A percentile compares a stretch with the other conserved stretches of the same genome.
phyloP scores from a whole-genome alignment of 768 basidiomycete species.

The Suillus cothurnatus region DNA sequence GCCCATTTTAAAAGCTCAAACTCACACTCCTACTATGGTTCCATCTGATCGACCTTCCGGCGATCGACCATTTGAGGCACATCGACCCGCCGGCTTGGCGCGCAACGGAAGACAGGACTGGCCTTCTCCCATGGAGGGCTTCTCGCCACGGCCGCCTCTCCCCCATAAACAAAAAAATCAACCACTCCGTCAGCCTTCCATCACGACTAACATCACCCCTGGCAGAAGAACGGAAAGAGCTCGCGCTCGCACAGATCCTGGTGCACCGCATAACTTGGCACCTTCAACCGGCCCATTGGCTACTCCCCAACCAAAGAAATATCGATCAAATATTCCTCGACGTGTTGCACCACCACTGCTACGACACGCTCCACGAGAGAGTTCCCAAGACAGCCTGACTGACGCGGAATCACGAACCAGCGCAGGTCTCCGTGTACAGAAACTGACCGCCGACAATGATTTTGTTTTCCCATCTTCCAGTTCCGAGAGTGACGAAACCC shows the following conservation, averaged over 20 bases:
- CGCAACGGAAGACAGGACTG: neutral
- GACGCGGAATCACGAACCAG: constrained; percentile 28
- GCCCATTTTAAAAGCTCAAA: neutral
- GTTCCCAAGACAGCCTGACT: neutral
- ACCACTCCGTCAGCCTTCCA: constrained; percentile 6
- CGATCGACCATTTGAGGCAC: neutral
- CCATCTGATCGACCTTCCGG: neutral
- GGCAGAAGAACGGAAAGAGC: constrained; percentile 21
- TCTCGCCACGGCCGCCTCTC: neutral
- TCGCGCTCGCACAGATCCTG: constrained; percentile 35
- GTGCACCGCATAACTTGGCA: constrained; percentile 16
- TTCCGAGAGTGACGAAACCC: constrained; percentile 39
- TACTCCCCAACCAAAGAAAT: constrained; percentile 10
- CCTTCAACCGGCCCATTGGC: constrained; percentile 12
- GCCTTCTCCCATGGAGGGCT: neutral
- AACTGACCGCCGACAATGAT: constrained; percentile 47
- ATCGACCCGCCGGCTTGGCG: neutral
- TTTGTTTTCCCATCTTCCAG: constrained; percentile 44
- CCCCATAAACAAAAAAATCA: constrained; percentile 2
- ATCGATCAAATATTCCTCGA: constrained; percentile 29
- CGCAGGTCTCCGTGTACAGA: constrained; percentile 33
- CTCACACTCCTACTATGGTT: neutral
- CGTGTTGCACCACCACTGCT: constrained; percentile 19
- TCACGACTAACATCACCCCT: neutral
- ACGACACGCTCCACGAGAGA: constrained; percentile 15